phyloP scores from a whole-genome alignment of 2,329 filamentous ascomycete species.

The Helminthosporium solani region DNA sequence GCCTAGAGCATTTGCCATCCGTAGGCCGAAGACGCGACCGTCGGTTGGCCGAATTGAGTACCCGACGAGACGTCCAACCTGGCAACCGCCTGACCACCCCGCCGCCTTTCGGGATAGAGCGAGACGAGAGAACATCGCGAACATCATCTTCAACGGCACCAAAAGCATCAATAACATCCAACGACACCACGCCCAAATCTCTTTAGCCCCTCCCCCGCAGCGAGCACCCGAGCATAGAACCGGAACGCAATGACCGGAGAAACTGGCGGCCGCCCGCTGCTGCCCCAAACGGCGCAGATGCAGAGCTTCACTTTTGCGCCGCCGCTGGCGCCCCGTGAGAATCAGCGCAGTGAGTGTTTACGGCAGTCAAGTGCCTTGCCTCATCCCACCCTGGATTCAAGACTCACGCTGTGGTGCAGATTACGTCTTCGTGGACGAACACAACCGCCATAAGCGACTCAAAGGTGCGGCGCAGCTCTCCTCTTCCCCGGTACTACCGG shows the following conservation, averaged over 20 bases:
- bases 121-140: neutral
- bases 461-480: constrained; percentile 67
- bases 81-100: constrained; percentile 10
- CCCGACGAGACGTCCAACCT: constrained; percentile 20
- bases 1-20: constrained; percentile 25
- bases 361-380: neutral
- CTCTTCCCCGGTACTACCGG: neutral
- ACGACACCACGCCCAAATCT: neutral
- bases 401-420: constrained; percentile 56
- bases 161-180: neutral
- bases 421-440: constrained; percentile 98
- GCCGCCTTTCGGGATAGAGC: constrained; percentile 3
- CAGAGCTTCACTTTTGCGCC: constrained; percentile 76
- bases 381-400: neutral
- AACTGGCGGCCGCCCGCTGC: constrained; percentile 59
- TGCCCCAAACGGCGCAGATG: constrained; percentile 69
- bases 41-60: constrained; percentile 31
- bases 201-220: neutral
- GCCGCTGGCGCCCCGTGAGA: constrained; percentile 66
- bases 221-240: neutral
- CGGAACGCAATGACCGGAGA: constrained; percentile 60
- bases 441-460: constrained; percentile 94
- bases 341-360: constrained; percentile 78
- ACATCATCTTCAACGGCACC: no score
- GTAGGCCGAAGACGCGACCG: constrained; percentile 10